Conservation (phyloP, 2,329 filamentous ascomycete species). For the Neopestalotiopsis sp. region DNA sequence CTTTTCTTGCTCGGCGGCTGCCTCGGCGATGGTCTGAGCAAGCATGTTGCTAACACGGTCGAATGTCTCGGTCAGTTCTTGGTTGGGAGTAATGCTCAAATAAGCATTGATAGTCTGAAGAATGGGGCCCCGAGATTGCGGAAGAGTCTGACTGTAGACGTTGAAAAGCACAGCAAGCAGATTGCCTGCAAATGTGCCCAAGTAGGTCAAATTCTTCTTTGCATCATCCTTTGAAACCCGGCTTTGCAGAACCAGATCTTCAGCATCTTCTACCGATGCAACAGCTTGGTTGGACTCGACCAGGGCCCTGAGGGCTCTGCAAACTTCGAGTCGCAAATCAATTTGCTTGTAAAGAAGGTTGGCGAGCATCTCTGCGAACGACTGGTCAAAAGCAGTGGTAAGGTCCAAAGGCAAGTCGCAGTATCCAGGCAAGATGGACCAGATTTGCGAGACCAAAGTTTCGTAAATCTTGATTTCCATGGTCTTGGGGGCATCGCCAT, state of each 20-base stretch:
- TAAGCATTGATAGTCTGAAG: conserved; percentile 95
- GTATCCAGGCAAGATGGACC: conserved; percentile 92
- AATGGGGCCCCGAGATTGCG: conserved; percentile 88
- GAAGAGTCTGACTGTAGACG: conserved; percentile 95
- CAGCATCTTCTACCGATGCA: conserved; percentile 68
- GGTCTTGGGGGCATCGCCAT: conserved; percentile 82
- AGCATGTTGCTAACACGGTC: conserved; percentile 85
- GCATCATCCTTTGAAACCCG: conserved; percentile 78
- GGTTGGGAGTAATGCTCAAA: conserved; percentile 80
- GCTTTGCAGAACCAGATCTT: conserved; percentile 77
- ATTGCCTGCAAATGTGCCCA: conserved; percentile 82
- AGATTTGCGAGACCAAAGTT: conserved; percentile 93
- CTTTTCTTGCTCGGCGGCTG: conserved; percentile 62
- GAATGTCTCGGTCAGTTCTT: conserved; percentile 87
- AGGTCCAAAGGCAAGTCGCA: conserved; percentile 90
- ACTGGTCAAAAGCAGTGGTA: conserved; percentile 77
- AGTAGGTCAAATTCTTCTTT: conserved; percentile 78
- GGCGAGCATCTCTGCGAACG: conserved; percentile 86
- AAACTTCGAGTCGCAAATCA: conserved; percentile 85
- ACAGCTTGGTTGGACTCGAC: conserved; percentile 93
- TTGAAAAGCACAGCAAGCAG: conserved; percentile 98
- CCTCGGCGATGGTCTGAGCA: conserved; percentile 70
- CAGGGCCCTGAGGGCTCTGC: conserved; percentile 81
- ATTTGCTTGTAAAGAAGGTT: conserved; percentile 93
- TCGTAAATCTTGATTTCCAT: conserved; percentile 95